A percentile compares a stretch with the other conserved stretches of the same genome.
phyloP scores from a whole-genome alignment of 306 rosid genomes.

The Leucaena leucocephala region DNA sequence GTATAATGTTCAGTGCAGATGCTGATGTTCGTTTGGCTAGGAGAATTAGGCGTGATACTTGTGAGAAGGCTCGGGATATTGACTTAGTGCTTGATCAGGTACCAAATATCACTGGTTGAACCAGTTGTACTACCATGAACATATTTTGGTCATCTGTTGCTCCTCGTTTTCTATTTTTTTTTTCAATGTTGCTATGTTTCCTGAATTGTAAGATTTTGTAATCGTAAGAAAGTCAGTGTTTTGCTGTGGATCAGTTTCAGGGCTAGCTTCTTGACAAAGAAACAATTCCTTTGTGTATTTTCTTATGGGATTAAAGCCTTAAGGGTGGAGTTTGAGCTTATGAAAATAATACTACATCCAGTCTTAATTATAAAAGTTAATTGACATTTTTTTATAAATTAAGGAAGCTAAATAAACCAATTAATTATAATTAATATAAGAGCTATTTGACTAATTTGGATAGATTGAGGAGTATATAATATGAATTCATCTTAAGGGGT shows the following conservation, averaged over 20 bases:
- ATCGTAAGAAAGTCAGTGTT: constrained; percentile 7
- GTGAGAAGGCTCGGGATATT: constrained; percentile 83
- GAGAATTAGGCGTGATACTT: constrained; percentile 96
- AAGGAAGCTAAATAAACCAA: too few species aligned
- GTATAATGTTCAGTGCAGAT: constrained; percentile 92
- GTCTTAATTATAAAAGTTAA: too few species aligned
- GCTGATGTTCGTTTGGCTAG: constrained; percentile 99
- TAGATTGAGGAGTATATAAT: too few species aligned
- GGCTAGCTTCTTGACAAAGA: constrained; percentile 18
- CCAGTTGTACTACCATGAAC: background rate
- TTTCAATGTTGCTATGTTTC: constrained; percentile 3
- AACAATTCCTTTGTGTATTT: constrained; percentile 2
- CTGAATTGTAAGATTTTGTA: constrained; percentile 29
- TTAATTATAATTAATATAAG: too few species aligned
- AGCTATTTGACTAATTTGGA: too few species aligned
- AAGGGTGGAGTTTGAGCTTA: constrained; percentile 7
- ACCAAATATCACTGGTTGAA: constrained; percentile 31
- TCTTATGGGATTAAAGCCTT: constrained; percentile 29
- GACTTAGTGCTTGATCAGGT: constrained; percentile 98
- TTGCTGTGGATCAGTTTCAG: constrained; percentile 26
- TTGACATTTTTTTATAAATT: too few species aligned
- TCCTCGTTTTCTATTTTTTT: background rate
- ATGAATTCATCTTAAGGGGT: too few species aligned
- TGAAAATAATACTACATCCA: constrained; percentile 19
- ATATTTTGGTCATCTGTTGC: constrained; percentile 6